Conservation (phyloP, 169 alveolate genomes). For the Babesia bigemina region DNA sequence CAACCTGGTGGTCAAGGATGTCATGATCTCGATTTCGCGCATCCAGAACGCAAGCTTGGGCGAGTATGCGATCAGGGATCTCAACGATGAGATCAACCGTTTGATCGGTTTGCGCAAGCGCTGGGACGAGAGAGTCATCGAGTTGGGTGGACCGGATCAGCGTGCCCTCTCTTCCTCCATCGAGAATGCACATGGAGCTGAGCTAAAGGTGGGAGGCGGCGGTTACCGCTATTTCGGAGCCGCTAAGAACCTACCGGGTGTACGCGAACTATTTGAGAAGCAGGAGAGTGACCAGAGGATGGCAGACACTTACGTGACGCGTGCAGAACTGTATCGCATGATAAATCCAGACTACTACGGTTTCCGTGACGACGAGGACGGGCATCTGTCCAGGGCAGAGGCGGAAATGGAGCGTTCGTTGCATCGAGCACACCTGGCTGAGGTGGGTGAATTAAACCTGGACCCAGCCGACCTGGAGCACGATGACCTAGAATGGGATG, state of each 20-base stretch:
- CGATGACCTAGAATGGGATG: constrained; percentile 18
- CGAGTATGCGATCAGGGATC: constrained; percentile 89
- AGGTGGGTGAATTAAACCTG: not conserved
- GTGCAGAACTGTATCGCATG: constrained; percentile 61
- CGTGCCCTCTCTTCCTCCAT: constrained; percentile 44
- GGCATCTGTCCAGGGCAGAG: constrained; percentile 25
- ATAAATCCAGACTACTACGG: constrained; percentile 66
- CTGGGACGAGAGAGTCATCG: constrained; percentile 92
- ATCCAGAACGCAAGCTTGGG: constrained; percentile 92
- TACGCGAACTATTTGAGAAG: constrained; percentile 87
- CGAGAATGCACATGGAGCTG: constrained; percentile 68
- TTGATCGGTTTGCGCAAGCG: constrained; percentile 85
- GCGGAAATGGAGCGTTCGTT: constrained; percentile 39
- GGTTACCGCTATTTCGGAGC: constrained; percentile 94
- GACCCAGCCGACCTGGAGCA: constrained; percentile 12
- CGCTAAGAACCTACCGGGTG: constrained; percentile 93
- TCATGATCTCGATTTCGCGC: constrained; percentile 84
- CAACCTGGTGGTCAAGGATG: constrained; percentile 76
- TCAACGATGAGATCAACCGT: constrained; percentile 93
- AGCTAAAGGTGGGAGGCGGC: constrained; percentile 81
- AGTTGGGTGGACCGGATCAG: constrained; percentile 89
- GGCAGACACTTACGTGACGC: constrained; percentile 39
- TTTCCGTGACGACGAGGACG: constrained; percentile 49
- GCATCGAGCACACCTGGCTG: not conserved
- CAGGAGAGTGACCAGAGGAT: constrained; percentile 62